phyloP scores from a whole-genome alignment of 1,139 yeast genomes.

The Yamadazyma songkhlaensis region DNA sequence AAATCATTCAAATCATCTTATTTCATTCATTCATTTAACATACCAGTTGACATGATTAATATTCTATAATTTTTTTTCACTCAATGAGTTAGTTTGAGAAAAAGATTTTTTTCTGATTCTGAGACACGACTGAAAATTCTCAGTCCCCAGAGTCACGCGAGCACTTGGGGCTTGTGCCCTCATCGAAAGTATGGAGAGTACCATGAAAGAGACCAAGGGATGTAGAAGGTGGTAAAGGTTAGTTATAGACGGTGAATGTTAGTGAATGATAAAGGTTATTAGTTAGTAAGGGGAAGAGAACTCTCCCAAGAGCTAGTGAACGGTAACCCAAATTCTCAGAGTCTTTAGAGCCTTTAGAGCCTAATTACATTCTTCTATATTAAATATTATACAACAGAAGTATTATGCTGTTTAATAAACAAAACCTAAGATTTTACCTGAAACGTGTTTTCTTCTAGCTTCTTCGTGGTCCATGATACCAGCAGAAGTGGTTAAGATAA shows the following conservation, averaged over 20 bases:
- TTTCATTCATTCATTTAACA: slow-evolving; percentile 14
- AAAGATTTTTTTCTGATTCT: slow-evolving; percentile 5
- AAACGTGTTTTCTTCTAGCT: slow-evolving; percentile 98
- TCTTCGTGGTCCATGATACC: slow-evolving; percentile 99
- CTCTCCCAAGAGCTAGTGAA: too few species aligned
- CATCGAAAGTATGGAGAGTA: too few species aligned
- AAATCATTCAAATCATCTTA: not conserved
- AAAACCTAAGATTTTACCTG: slow-evolving; percentile 94
- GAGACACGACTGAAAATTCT: slow-evolving; percentile 7
- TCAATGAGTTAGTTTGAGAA: slow-evolving; percentile 13
- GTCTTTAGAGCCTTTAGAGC: too few species aligned
- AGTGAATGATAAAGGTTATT: too few species aligned
- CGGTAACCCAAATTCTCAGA: too few species aligned
- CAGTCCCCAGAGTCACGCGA: not conserved
- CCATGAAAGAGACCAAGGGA: too few species aligned
- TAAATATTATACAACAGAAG: slow-evolving; percentile 1
- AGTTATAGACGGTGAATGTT: too few species aligned
- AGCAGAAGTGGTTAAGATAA: slow-evolving; percentile 94
- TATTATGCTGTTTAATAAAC: slow-evolving; percentile 55
- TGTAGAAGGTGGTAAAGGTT: too few species aligned
- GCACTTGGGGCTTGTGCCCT: slow-evolving; percentile 11
- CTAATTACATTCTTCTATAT: slow-evolving; percentile 1
- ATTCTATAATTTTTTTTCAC: slow-evolving; percentile 14
- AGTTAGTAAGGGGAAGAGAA: too few species aligned
- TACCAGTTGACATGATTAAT: slow-evolving; percentile 34